Evolutionary conservation across 345 rosid species (phyloP), one percentile per base, ranked within the genome.

Genomic region (Cardamine occulta): DNA sequence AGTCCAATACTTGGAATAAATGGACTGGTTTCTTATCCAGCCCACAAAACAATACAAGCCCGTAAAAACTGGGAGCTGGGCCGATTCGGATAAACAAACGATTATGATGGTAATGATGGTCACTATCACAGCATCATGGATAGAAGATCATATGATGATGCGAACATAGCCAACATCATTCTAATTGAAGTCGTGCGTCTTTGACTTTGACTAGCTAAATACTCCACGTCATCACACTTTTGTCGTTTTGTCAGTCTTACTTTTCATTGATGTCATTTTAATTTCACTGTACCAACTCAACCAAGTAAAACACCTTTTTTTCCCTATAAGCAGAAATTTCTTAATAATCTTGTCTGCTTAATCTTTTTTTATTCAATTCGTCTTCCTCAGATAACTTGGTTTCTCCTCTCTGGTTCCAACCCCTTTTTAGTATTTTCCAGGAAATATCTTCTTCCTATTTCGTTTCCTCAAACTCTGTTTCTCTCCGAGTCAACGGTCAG

Each of bases 151-250:
- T 47, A 72, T 24, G 55, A 59, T 21, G 62, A 8, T 14, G 10
- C 15, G 45, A 13, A 13, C 73, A 59, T 67, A 67, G 29, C 63
- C 1, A 69, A 61, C 70, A 76, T 44, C 15, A 69, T 69, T 69
- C 64, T 11, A 31, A 26, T 13, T 45, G 65, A 63, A 62, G 34
- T 58, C 80, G 80, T 77, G 80, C 76, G 76, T 31, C 65, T 77
- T 71, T 77, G 80, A 77, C 80, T 77, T 77, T 77, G 80, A 77
- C 80, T 51, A 71, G 47, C 19, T 5, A n/a, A 48, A 54, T 58
- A 18, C 26, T 71, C 76, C 76, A 77, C 73, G 80, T 71, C 80
- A 77, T 15, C 80, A 58, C 0, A 39, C n/a, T 5, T 11, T 77
- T 77, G 76, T 77, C 76, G 47, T 71, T 49, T 57, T 77, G 19